A percentile compares a stretch with the other conserved stretches of the same genome.
Conservation (phyloP, 768 basidiomycete genomes). For the Pleurotus tuber-regium region DNA sequence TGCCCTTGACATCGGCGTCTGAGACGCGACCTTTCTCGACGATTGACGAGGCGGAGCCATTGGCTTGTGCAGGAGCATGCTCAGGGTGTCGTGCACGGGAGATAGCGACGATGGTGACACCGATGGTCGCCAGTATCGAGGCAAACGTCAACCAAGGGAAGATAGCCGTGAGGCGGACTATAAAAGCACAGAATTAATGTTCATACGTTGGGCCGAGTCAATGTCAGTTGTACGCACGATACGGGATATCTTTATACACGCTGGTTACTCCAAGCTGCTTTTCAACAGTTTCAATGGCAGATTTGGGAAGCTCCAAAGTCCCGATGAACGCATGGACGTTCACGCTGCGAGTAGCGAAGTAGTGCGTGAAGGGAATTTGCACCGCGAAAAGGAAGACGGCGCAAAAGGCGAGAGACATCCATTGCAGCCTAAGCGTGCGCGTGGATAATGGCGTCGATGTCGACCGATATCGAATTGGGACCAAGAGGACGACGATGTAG, state of each 20-base stretch:
- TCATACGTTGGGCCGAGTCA: not conserved
- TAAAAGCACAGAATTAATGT: not conserved
- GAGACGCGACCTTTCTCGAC: not conserved
- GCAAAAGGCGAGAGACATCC: conserved; percentile 34
- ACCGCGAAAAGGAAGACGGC: conserved; percentile 42
- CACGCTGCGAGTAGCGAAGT: conserved; percentile 38
- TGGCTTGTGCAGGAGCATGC: no score
- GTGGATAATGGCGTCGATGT: conserved; percentile 12
- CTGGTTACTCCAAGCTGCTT: conserved; percentile 29
- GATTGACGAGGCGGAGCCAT: not conserved
- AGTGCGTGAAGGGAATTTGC: conserved; percentile 41
- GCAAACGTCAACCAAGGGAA: conserved; percentile 5
- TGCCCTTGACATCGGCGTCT: not conserved
- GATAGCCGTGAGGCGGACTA: conserved; percentile 4
- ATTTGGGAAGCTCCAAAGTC: conserved; percentile 26
- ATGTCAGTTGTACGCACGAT: conserved; percentile 29
- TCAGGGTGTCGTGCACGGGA: not conserved
- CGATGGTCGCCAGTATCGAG: not conserved
- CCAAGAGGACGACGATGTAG: conserved; percentile 14
- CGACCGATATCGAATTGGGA: not conserved
- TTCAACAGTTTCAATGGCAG: conserved; percentile 29
- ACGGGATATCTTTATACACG: conserved; percentile 33
- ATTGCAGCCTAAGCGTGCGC: conserved; percentile 29
- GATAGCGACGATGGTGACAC: conserved; percentile 1
- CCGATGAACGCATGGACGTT: conserved; percentile 35